phyloP scores from a whole-genome alignment of 345 rosid species.

The Camelina neglecta region DNA sequence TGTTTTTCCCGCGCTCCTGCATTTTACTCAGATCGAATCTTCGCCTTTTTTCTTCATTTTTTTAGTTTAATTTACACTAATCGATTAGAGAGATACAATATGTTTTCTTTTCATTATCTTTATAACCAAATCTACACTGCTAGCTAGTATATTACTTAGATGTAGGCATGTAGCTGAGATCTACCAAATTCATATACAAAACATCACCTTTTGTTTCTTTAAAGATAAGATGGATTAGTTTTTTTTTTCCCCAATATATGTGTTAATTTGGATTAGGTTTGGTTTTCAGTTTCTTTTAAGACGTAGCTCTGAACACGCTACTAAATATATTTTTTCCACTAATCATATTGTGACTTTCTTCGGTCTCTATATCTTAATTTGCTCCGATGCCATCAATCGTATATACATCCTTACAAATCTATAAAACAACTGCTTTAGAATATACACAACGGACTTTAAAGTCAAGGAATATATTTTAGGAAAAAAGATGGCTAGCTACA shows the following conservation, averaged over 20 bases:
- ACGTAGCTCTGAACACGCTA: background rate
- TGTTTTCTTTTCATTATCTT: background rate
- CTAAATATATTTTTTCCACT: background rate
- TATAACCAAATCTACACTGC: background rate
- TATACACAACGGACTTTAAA: background rate
- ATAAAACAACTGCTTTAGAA: background rate
- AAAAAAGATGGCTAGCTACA: too few species aligned
- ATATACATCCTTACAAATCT: background rate
- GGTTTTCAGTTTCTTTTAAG: slow-evolving; percentile 7
- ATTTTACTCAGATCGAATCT: slow-evolving; percentile 32
- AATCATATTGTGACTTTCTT: background rate
- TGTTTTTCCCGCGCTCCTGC: slow-evolving; percentile 34
- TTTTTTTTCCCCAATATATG: too few species aligned
- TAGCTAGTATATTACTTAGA: background rate
- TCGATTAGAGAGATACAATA: background rate
- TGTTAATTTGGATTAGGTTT: slow-evolving; percentile 4
- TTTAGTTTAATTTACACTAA: background rate
- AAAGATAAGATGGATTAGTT: background rate
- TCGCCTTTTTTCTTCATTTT: slow-evolving; percentile 30
- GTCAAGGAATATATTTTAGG: background rate
- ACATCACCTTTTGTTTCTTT: slow-evolving; percentile 11
- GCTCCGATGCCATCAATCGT: background rate
- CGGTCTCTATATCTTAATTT: background rate
- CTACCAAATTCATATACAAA: slow-evolving; percentile 1
- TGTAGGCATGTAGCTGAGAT: background rate